Evolutionary conservation across 495 filamentous ascomycete genomes (phyloP).

Genomic region (Aspergillus incahuasiensis): DNA sequence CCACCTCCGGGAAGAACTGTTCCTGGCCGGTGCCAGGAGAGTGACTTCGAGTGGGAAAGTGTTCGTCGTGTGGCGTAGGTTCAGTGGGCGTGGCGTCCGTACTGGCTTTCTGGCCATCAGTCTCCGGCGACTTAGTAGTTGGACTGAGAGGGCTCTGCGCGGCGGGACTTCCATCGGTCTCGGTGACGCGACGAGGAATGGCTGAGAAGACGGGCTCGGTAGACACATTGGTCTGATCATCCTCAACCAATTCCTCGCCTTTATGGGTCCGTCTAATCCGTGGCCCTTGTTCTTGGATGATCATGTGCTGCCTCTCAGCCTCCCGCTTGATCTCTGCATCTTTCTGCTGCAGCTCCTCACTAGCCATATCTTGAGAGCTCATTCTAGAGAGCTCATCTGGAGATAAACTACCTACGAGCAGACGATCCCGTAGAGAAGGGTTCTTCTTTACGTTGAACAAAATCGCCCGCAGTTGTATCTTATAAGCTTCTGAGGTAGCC

Average conservation of each 20-base stretch:
- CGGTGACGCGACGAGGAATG: conserved; percentile 33
- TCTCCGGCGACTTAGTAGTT: conserved; percentile 20
- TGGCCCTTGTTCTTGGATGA: conserved; percentile 77
- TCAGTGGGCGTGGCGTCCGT: conserved; percentile 39
- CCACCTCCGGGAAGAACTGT: conserved; percentile 42
- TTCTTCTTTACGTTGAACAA: conserved; percentile 85
- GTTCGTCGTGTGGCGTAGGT: conserved; percentile 19
- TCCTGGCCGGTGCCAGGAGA: conserved; percentile 39
- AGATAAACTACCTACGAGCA: conserved; percentile 65
- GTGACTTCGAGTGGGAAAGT: conserved; percentile 20
- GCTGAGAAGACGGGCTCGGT: conserved; percentile 49
- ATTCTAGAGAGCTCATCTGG: conserved; percentile 73
- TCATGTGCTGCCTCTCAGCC: conserved; percentile 81
- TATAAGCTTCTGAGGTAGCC: conserved; percentile 47
- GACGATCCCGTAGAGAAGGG: conserved; percentile 64
- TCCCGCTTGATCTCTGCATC: conserved; percentile 69
- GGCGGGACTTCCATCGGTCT: conserved; percentile 34
- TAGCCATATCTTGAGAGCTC: conserved; percentile 83
- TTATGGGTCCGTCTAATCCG: conserved; percentile 90
- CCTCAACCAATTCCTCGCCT: conserved; percentile 84
- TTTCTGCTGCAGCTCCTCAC: conserved; percentile 79
- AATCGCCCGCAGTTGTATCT: conserved; percentile 57
- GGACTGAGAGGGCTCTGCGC: conserved; percentile 34
- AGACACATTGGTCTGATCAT: conserved; percentile 47
- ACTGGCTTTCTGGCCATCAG: conserved; percentile 19